Evolutionary conservation across 208 protist genomes (phyloP).

Genomic region (Naegleria lovaniensis): DNA sequence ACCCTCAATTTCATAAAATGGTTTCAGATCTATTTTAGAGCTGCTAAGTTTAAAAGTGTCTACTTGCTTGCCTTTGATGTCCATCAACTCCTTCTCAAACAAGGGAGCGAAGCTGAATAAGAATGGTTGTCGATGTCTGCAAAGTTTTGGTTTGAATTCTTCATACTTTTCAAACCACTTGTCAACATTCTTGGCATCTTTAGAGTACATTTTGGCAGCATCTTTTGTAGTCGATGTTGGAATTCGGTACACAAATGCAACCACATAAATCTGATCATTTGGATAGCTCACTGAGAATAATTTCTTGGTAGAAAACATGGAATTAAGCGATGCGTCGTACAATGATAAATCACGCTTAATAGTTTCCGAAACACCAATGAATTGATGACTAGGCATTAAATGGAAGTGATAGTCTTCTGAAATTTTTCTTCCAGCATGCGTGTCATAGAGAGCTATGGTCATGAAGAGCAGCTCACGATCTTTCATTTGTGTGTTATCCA

Average conservation of each 20-base stretch:
- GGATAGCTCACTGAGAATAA: not conserved
- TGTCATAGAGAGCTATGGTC: not conserved
- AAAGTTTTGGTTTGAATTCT: not conserved
- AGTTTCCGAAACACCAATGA: not conserved
- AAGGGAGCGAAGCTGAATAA: not conserved
- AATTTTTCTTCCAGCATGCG: not conserved
- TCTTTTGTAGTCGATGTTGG: not conserved
- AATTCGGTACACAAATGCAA: not conserved
- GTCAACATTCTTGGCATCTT: not conserved
- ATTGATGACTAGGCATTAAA: not conserved
- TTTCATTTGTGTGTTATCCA: not conserved
- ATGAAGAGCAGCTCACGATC: not conserved
- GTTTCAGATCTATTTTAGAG: not conserved
- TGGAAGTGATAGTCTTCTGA: not conserved
- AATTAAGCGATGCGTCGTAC: not conserved
- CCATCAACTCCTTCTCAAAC: not conserved
- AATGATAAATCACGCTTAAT: not conserved
- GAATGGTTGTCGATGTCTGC: not conserved
- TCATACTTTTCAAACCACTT: not conserved
- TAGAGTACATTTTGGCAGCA: not conserved
- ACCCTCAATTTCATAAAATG: not conserved
- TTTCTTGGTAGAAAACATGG: not conserved
- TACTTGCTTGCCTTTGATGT: not conserved
- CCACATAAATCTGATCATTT: not conserved
- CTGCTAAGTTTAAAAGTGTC: not conserved